These are phyloP conservation scores for Mortierella sp. DNA, from an alignment of 371 early-diverging fungal genomes.

Conservation along the genomic window DNA sequence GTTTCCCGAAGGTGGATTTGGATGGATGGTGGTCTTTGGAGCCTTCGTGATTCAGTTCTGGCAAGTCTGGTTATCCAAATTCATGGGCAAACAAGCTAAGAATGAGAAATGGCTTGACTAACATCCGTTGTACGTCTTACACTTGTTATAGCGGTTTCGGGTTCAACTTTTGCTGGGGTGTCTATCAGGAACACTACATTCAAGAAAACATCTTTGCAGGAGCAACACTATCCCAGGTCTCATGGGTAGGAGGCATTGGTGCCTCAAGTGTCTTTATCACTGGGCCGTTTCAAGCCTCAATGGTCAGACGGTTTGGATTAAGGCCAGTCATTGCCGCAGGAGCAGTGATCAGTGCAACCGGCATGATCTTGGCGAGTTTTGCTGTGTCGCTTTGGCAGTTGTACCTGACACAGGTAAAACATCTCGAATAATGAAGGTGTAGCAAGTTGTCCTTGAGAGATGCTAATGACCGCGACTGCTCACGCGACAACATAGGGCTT, in stretches of 20 bases:
- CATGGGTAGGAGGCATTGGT: conserved; percentile 64
- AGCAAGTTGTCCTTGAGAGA: too few species aligned
- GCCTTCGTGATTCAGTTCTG: conserved; percentile 63
- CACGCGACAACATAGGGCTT: conserved; percentile 66
- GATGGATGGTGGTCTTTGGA: conserved; percentile 65
- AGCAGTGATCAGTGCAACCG: conserved; percentile 59
- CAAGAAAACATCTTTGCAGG: conserved; percentile 53
- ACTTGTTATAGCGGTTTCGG: conserved; percentile 39
- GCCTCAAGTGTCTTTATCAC: conserved; percentile 54
- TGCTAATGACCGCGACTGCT: too few species aligned
- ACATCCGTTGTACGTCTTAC: too few species aligned
- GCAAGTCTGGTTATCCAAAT: neutral
- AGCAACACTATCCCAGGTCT: conserved; percentile 55
- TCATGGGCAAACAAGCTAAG: too few species aligned
- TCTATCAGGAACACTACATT: conserved; percentile 54
- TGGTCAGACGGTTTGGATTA: conserved; percentile 64
- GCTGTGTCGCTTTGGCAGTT: conserved; percentile 62
- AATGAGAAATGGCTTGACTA: too few species aligned
- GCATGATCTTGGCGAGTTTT: conserved; percentile 66
- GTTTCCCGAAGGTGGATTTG: conserved; percentile 63
- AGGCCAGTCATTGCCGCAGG: conserved; percentile 66
- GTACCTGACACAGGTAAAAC: conserved; percentile 66
- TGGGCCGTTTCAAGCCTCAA: conserved; percentile 69
- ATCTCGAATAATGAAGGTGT: too few species aligned
- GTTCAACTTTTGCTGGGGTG: conserved; percentile 59